A percentile compares a stretch with the other conserved stretches of the same genome.
phyloP scores from a whole-genome alignment of 2,329 filamentous ascomycete genomes.

The Madurella mycetomatis region DNA sequence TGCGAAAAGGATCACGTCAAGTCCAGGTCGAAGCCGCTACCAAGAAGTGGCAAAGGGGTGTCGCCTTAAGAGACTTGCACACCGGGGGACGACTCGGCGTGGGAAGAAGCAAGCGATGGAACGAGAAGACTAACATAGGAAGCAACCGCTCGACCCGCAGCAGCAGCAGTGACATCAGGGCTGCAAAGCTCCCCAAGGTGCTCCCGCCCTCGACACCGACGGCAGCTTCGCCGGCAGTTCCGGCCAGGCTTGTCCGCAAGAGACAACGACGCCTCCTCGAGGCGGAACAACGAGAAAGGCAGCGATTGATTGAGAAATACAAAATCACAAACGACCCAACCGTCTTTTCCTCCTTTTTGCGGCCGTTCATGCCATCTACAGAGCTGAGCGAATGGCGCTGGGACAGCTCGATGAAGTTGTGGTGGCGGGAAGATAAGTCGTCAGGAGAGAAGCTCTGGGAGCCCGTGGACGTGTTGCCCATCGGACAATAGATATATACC shows the following conservation, averaged over 20 bases:
- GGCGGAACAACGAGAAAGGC: background rate
- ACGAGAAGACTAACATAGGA: too few species aligned
- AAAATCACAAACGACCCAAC: background rate
- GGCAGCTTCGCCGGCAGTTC: background rate
- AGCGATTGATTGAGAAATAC: background rate
- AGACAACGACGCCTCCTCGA: background rate
- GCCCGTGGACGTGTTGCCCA: background rate
- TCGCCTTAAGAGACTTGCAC: too few species aligned
- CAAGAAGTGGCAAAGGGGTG: too few species aligned
- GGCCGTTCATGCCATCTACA: background rate
- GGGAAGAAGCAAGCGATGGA: too few species aligned
- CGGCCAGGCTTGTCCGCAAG: background rate
- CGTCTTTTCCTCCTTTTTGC: background rate
- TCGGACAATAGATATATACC: background rate
- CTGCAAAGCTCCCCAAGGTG: too few species aligned
- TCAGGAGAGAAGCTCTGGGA: slow-evolving; percentile 1
- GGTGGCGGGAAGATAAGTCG: slow-evolving; percentile 3
- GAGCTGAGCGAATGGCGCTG: slow-evolving; percentile 1
- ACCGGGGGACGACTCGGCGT: too few species aligned
- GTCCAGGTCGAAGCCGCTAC: too few species aligned
- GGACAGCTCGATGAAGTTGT: background rate
- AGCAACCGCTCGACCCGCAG: too few species aligned
- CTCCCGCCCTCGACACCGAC: too few species aligned
- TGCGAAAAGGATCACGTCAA: too few species aligned
- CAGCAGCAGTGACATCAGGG: too few species aligned